These are phyloP conservation scores for Penicillium atrosanguineum DNA, from an alignment of 495 filamentous ascomycete species.

Conservation along the genomic window DNA sequence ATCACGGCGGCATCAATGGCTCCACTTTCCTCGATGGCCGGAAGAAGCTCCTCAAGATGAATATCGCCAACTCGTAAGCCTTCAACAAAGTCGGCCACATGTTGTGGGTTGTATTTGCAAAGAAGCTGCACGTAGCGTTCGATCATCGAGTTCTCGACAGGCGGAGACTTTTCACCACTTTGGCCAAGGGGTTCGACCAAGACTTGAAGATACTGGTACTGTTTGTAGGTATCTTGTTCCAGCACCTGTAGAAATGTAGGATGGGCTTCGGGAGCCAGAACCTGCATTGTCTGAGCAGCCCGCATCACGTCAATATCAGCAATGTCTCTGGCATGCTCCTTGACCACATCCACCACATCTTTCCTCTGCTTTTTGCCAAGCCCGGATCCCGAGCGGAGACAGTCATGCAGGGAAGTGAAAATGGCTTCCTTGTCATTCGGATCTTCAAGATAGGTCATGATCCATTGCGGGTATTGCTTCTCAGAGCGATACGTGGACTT, in stretches of 20 bases:
- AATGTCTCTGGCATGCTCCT: constrained; percentile 64
- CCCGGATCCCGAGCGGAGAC: constrained; percentile 66
- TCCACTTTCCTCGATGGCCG: constrained; percentile 82
- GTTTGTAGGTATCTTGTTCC: constrained; percentile 57
- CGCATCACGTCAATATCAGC: constrained; percentile 64
- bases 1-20: constrained; percentile 92
- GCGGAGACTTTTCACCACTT: constrained; percentile 33
- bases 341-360: constrained; percentile 71
- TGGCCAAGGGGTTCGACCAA: constrained; percentile 67
- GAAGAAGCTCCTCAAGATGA: constrained; percentile 75
- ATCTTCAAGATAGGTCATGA: constrained; percentile 85
- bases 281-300: constrained; percentile 68
- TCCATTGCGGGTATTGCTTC: constrained; percentile 72
- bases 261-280: constrained; percentile 69
- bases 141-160: constrained; percentile 53
- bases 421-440: constrained; percentile 65
- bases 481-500: constrained; percentile 84
- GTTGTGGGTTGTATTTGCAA: constrained; percentile 76
- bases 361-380: constrained; percentile 71
- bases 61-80: constrained; percentile 76
- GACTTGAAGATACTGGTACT: constrained; percentile 75
- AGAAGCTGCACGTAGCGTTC: constrained; percentile 89
- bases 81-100: constrained; percentile 84
- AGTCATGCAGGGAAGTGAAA: constrained; percentile 80
- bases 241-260: constrained; percentile 63